phyloP scores from a whole-genome alignment of 2,329 filamentous ascomycete genomes.

The Monilinia aucupariae region DNA sequence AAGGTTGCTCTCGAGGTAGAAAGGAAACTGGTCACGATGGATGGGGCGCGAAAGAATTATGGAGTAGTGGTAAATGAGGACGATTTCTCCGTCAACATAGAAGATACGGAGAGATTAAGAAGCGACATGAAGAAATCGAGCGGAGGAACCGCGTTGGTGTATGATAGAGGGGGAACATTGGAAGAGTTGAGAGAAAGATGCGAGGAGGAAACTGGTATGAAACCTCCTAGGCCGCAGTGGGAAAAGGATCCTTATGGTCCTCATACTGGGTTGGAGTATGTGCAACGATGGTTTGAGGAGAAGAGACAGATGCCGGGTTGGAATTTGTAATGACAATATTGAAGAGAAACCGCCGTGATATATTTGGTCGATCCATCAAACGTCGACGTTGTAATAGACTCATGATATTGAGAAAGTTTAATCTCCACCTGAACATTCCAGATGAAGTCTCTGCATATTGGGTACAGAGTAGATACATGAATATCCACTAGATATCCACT shows the following conservation, averaged over 20 bases:
- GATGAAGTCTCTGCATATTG: too few relatives aligned
- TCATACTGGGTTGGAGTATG: slow-evolving; percentile 8
- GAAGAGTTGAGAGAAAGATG: slow-evolving; percentile 2
- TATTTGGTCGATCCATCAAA: too few relatives aligned
- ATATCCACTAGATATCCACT: too few relatives aligned
- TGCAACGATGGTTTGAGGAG: slow-evolving; percentile 8
- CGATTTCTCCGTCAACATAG: neutral
- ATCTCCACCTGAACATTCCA: too few relatives aligned
- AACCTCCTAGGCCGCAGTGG: slow-evolving; percentile 9
- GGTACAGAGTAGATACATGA: too few relatives aligned
- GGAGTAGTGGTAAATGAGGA: slow-evolving; percentile 5
- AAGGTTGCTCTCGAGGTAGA: slow-evolving; percentile 12
- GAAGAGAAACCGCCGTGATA: too few relatives aligned
- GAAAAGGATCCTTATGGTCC: slow-evolving; percentile 10
- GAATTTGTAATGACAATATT: neutral
- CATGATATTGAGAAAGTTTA: too few relatives aligned
- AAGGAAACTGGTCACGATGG: neutral
- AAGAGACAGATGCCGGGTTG: neutral
- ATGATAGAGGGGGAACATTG: slow-evolving; percentile 6
- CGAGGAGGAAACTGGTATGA: slow-evolving; percentile 4
- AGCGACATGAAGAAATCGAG: neutral
- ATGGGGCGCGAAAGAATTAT: neutral
- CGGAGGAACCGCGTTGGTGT: neutral
- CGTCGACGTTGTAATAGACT: too few relatives aligned
- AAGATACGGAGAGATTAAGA: neutral